Conservation (phyloP, 2,329 filamentous ascomycete species). For the Niveomyces coronatus region DNA sequence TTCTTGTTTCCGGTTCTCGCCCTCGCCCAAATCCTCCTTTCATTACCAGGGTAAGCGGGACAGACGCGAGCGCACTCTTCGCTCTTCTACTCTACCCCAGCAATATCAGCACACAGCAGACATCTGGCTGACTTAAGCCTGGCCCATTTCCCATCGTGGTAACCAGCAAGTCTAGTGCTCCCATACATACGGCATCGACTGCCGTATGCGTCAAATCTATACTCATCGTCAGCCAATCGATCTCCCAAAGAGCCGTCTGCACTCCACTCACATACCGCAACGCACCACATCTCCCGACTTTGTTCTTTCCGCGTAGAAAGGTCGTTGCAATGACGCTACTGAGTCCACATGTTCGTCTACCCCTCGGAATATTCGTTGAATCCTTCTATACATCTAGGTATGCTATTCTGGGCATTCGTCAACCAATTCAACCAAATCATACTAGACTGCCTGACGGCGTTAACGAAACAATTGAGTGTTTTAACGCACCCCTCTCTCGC, state of each 20-base stretch:
- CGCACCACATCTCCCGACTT: constrained; percentile 1
- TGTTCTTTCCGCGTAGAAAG: too few relatives aligned
- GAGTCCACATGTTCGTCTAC: too few relatives aligned
- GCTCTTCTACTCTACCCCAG: too few relatives aligned
- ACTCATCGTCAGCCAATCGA: constrained; percentile 1
- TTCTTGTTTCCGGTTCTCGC: too few relatives aligned
- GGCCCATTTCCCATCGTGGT: constrained; percentile 7
- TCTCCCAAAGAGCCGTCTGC: not conserved
- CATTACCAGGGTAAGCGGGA: constrained; percentile 5
- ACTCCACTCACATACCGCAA: not conserved
- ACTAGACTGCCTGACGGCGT: too few relatives aligned
- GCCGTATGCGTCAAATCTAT: constrained; percentile 2
- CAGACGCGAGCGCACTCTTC: too few relatives aligned
- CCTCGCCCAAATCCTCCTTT: not conserved
- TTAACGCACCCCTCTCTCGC: too few relatives aligned
- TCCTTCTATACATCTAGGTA: constrained; percentile 3
- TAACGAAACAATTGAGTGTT: too few relatives aligned
- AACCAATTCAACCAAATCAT: not conserved
- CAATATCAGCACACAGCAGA: constrained; percentile 8
- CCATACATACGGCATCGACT: constrained; percentile 5
- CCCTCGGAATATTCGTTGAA: constrained; percentile 1
- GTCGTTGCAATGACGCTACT: too few relatives aligned
- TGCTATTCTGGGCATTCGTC: constrained; percentile 2
- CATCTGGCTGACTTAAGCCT: constrained; percentile 10
- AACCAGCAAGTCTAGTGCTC: constrained; percentile 7